Evolutionary conservation across 2,329 filamentous ascomycete genomes (phyloP).

Genomic region (Trichophyton schoenleinii): DNA sequence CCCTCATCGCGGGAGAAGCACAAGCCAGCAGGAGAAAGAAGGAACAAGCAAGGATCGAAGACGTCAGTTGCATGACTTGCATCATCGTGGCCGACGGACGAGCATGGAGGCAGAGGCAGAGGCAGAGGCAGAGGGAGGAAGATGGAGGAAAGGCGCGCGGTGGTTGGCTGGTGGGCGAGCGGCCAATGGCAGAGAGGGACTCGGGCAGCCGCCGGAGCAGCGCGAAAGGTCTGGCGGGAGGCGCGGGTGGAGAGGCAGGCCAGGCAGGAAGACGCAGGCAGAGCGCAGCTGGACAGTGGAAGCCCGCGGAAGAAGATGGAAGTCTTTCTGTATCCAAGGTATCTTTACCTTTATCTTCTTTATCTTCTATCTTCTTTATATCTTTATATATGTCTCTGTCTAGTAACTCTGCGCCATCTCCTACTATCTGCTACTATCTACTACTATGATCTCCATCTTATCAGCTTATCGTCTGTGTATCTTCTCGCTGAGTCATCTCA

Average conservation of each 20-base stretch:
- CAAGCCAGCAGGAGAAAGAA: not conserved
- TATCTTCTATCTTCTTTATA: not conserved
- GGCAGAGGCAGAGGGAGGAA: not conserved
- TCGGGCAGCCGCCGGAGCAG: not conserved
- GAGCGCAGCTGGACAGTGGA: not conserved
- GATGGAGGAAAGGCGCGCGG: not conserved
- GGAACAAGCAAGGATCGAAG: not conserved
- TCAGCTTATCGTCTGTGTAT: not conserved
- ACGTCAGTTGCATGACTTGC: not conserved
- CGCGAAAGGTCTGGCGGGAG: not conserved
- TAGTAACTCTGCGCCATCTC: not conserved
- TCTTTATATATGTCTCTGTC: not conserved
- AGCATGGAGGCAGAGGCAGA: not conserved
- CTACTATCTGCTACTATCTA: too few species aligned
- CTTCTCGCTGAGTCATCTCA: not conserved
- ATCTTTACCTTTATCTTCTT: not conserved
- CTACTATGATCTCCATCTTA: too few species aligned
- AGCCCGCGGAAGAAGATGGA: not conserved
- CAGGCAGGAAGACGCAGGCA: not conserved
- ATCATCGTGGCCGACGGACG: not conserved
- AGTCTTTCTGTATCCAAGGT: too few species aligned
- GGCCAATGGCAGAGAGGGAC: not conserved
- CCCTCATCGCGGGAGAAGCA: not conserved
- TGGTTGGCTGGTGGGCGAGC: not conserved
- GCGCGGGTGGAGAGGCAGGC: not conserved